Evolutionary conservation across 2,329 filamentous ascomycete species (phyloP).

Genomic region (Scopulariopsis brevicaulis): DNA sequence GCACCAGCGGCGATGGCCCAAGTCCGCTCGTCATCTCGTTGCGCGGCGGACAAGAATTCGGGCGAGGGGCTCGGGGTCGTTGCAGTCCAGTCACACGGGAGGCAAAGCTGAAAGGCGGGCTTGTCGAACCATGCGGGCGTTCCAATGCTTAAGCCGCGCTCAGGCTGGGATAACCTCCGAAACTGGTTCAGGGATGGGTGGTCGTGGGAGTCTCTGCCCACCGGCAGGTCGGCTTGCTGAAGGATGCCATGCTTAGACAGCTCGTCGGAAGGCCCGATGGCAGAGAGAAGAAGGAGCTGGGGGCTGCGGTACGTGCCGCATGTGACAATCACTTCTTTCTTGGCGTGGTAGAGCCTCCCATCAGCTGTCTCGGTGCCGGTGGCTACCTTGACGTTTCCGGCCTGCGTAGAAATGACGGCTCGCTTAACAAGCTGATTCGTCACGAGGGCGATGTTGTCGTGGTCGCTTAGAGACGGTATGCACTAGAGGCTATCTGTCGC

Average conservation of each 20-base stretch:
- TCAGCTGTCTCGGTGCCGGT: conserved; percentile 4
- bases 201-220: neutral
- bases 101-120: neutral
- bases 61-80: no score
- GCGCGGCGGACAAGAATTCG: neutral
- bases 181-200: neutral
- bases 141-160: neutral
- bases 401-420: neutral
- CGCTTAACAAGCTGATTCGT: neutral
- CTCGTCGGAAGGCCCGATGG: conserved; percentile 17
- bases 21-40: neutral
- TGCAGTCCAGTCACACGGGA: neutral
- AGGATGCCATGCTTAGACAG: neutral
- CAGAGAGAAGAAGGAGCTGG: conserved; percentile 23
- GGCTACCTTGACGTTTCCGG: neutral
- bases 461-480: neutral
- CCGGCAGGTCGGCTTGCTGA: neutral
- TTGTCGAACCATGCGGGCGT: neutral
- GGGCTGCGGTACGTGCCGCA: conserved; percentile 22
- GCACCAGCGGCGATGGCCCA: neutral
- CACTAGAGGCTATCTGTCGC: neutral
- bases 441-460: neutral
- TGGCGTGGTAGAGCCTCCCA: conserved; percentile 13
- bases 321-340: conserved; percentile 21
- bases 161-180: neutral